Evolutionary conservation across 345 rosid species (phyloP), one percentile per base, ranked within the genome.

Genomic region (Conringia planisiliqua): DNA sequence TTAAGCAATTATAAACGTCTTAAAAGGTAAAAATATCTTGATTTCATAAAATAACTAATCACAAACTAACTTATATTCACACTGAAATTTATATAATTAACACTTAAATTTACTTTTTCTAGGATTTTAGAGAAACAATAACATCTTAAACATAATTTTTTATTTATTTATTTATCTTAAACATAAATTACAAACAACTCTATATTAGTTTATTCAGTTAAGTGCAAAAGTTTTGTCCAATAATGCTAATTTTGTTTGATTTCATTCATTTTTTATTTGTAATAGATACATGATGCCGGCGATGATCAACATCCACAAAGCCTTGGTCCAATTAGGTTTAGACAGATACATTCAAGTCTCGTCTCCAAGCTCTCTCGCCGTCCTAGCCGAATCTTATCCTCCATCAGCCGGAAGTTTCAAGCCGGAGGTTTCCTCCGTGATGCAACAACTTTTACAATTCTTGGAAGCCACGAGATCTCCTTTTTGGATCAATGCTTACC

Each of bases 401-500:
- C 97, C 99, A 14, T 95, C 99, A 0, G 90, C 97, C 0, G 99
- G 96, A 4, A 81, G 70, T 72, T 95, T 95, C 86, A 89, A 87
- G 52, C 39, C 58, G 7, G 93, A 86, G 70, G 81, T 88, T 4
- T 39, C 83, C 14, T 74, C 72, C 30, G 83, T 85, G 17, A 89
- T 92, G 91, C 79, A 79, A 38, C 90, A 90, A 32, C 76, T 79
- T 58, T 74, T 95, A 56, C 83, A 78, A 32, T 92, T 95, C 75
- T 70, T 92, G 77, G 77, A 88, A 16, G 68, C 35, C 42, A 86
- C 90, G 10, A 84, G 73, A 20, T 65, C 94, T 0, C 99, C 99
- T 1, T 95, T 90, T 79, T 90, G 97, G 97, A 92, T 95, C 78
- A 95, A 95, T 80, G 97, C 97, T 16, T 94, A 94, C 60, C 93